Evolutionary conservation across 2,329 filamentous ascomycete species (phyloP), one percentile per base, ranked within the genome.

Genomic region (Fusarium decemcellulare): DNA sequence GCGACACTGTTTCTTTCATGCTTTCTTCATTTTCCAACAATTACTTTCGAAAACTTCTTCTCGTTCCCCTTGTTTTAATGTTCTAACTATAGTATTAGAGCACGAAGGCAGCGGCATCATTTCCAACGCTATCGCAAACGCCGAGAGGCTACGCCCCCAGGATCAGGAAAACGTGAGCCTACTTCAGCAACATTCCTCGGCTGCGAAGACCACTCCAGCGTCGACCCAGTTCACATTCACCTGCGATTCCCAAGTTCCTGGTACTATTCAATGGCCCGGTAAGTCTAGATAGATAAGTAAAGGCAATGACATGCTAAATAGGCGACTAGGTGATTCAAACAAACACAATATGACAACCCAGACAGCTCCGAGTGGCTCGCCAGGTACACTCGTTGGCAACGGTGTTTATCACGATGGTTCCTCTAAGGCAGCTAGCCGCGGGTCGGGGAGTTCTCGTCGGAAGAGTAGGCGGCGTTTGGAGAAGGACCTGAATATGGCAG

Each of bases 181-280:
- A 63, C 82, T 97, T 51, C 91, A 93, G 61, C 92, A 93, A 76
- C 90, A 92, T 78, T 76, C 77, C 9, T 83, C 87, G 16, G 80
- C 85, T 7, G 84, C 85, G 61, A 91, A 88, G 74, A 77, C 87
- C 5, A 90, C 87, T 37, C 90, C 93, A 6, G 88, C 91, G 7
- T 93, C 94, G 60, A 92, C 93, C 0, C 94, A 98, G 74, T 99
- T 99, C 78, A 99, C 96, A 10, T 99, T 99, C 77, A 97, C 94
- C 12, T 98, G 94, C 80, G 93, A 97, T 75, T 95, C 95, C 2
- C 94, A 96, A 77, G 93, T 94, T 39, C 91, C 93, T 1, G 93
- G 92, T 63, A 90, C 92, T 59, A 88, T 94, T 78, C 90, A 91
- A 54, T 93, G 92, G 90, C 92, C 93, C 44, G 89, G 91, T 75